These are phyloP conservation scores for Paramyrothecium sp. DNA, from an alignment of 2,329 filamentous ascomycete species.

Conservation along the genomic window DNA sequence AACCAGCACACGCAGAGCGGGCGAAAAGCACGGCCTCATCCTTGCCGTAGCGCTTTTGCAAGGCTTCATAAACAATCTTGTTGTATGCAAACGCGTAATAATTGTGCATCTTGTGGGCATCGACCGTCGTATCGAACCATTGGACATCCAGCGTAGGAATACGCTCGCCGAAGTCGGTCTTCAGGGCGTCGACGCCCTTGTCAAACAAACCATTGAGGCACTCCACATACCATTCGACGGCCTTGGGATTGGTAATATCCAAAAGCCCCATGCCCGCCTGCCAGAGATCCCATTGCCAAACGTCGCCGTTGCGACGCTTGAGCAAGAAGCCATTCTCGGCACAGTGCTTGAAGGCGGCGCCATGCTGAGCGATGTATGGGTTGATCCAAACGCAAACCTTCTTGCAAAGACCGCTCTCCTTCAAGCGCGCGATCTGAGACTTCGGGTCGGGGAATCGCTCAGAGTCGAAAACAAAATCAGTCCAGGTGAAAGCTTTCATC, in stretches of 20 bases:
- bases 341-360: slow-evolving; percentile 63
- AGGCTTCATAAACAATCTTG: slow-evolving; percentile 64
- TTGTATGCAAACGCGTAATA: slow-evolving; percentile 76
- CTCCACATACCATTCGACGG: slow-evolving; percentile 61
- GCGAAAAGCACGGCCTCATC: slow-evolving; percentile 65
- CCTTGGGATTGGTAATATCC: slow-evolving; percentile 72
- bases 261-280: slow-evolving; percentile 74
- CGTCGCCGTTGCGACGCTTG: slow-evolving; percentile 65
- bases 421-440: slow-evolving; percentile 62
- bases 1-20: slow-evolving; percentile 64
- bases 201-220: slow-evolving; percentile 66
- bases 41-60: slow-evolving; percentile 51
- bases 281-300: slow-evolving; percentile 78
- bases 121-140: slow-evolving; percentile 59
- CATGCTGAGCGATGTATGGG: slow-evolving; percentile 70
- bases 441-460: slow-evolving; percentile 68
- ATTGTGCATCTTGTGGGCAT: slow-evolving; percentile 71
- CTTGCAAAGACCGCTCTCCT: slow-evolving; percentile 56
- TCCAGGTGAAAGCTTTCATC: slow-evolving; percentile 75
- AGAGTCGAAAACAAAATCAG: slow-evolving; percentile 69
- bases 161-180: slow-evolving; percentile 75
- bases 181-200: slow-evolving; percentile 69
- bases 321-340: slow-evolving; percentile 67
- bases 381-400: slow-evolving; percentile 78
- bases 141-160: slow-evolving; percentile 64